Percentiles rank a stretch among this genome's conserved stretches.
phyloP scores from a whole-genome alignment of 257 asterid species.

The Plantago elongata region DNA sequence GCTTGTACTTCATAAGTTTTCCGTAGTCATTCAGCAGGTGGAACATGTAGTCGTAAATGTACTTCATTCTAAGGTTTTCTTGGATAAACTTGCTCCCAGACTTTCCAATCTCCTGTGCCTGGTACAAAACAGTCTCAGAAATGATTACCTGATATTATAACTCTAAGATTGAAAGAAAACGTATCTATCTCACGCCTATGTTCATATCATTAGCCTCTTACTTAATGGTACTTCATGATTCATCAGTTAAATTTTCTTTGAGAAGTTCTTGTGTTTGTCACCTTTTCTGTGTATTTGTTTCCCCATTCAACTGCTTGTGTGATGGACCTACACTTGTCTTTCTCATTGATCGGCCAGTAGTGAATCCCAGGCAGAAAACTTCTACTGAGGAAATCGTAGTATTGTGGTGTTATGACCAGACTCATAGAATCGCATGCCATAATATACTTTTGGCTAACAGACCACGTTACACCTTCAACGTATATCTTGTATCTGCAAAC shows the following conservation, averaged over 20 bases:
- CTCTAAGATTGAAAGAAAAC: too few species aligned
- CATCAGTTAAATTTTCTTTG: too few species aligned
- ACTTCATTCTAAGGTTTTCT: slow-evolving; percentile 50
- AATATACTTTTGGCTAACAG: background rate
- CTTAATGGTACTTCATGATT: background rate
- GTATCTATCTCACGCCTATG: too few species aligned
- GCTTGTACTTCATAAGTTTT: slow-evolving; percentile 61
- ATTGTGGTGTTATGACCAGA: background rate
- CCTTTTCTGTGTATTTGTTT: slow-evolving; percentile 1
- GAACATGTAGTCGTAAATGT: slow-evolving; percentile 67
- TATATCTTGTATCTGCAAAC: slow-evolving; percentile 3
- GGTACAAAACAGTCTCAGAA: background rate
- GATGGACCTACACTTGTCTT: background rate
- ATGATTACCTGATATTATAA: too few species aligned
- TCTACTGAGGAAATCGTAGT: slow-evolving; percentile 1
- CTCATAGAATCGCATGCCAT: background rate
- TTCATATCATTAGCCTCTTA: background rate
- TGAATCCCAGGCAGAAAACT: background rate
- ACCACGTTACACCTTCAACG: background rate
- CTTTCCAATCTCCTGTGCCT: slow-evolving; percentile 74
- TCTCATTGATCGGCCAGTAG: background rate
- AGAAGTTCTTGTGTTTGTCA: background rate
- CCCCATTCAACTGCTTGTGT: slow-evolving; percentile 8
- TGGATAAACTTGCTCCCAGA: slow-evolving; percentile 62
- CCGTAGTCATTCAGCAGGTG: slow-evolving; percentile 66